Conservation (phyloP, 2,329 filamentous ascomycete species). For the Ceratocystis huliohia region DNA sequence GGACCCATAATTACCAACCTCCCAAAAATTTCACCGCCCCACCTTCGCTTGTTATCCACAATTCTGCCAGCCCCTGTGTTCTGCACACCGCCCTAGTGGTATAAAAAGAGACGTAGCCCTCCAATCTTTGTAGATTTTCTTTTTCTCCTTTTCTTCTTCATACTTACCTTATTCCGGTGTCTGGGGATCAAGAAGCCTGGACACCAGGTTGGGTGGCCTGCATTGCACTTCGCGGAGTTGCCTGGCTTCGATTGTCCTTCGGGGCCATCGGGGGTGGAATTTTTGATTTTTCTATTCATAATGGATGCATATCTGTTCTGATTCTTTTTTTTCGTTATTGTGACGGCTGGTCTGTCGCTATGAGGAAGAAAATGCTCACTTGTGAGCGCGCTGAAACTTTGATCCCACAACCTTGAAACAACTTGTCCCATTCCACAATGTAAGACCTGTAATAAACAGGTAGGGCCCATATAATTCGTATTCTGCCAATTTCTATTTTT, state of each 20-base stretch:
- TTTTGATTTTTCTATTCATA: constrained; percentile 32
- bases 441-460: neutral
- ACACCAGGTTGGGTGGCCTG: constrained; percentile 35
- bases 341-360: constrained; percentile 30
- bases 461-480: neutral
- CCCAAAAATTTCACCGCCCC: neutral
- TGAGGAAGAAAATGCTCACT: constrained; percentile 31
- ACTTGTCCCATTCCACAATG: too few relatives aligned
- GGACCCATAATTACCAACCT: neutral
- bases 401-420: too few relatives aligned
- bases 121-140: constrained; percentile 21
- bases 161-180: constrained; percentile 40
- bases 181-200: constrained; percentile 34
- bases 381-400: neutral
- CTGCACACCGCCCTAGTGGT: constrained; percentile 12
- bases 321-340: constrained; percentile 34
- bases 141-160: constrained; percentile 33
- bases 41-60: neutral
- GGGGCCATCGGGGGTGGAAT: constrained; percentile 39
- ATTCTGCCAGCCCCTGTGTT: neutral
- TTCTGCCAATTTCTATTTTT: neutral
- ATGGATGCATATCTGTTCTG: constrained; percentile 13
- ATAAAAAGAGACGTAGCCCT: constrained; percentile 27
- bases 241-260: constrained; percentile 39
- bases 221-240: constrained; percentile 43